phyloP scores from a whole-genome alignment of 345 rosid genomes.

The Passiflora organensis region DNA sequence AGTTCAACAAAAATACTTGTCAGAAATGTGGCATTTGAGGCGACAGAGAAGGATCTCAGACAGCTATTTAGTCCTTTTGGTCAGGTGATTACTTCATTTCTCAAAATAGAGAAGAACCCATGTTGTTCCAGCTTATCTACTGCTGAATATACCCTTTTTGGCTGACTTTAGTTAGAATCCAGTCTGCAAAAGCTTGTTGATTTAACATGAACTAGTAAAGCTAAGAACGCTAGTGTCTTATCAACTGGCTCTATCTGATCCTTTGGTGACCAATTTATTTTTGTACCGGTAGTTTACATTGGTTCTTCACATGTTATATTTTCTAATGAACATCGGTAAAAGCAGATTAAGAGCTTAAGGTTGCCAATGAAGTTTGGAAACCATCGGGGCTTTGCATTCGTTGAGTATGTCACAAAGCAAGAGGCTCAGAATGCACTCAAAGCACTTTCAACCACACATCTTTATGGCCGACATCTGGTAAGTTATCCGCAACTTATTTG shows the following conservation, averaged over 20 bases:
- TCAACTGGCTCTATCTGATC: too few species aligned
- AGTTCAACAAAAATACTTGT: slow-evolving; percentile 75
- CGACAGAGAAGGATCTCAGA: slow-evolving; percentile 82
- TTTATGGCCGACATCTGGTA: slow-evolving; percentile 90
- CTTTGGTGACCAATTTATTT: too few species aligned
- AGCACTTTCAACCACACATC: slow-evolving; percentile 69
- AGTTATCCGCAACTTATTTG: slow-evolving; percentile 13
- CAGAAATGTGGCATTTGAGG: slow-evolving; percentile 91
- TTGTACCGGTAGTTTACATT: too few species aligned
- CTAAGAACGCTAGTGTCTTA: too few species aligned
- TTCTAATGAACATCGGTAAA: neutral
- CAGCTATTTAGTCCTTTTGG: slow-evolving; percentile 93
- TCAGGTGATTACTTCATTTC: slow-evolving; percentile 47
- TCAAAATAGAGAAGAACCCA: neutral
- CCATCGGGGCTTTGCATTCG: slow-evolving; percentile 80
- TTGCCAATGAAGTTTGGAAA: slow-evolving; percentile 74
- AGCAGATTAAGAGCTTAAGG: slow-evolving; percentile 78
- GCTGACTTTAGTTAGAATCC: too few species aligned
- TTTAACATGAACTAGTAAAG: too few species aligned
- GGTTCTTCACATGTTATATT: neutral
- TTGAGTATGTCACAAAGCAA: slow-evolving; percentile 84
- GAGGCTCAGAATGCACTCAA: slow-evolving; percentile 74
- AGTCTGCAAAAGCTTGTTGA: too few species aligned
- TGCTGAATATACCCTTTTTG: too few species aligned
- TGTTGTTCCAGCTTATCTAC: neutral